A percentile compares a stretch with the other conserved stretches of the same genome.
Conservation (phyloP, 2,329 filamentous ascomycete genomes). For the Whalleya microplaca region DNA sequence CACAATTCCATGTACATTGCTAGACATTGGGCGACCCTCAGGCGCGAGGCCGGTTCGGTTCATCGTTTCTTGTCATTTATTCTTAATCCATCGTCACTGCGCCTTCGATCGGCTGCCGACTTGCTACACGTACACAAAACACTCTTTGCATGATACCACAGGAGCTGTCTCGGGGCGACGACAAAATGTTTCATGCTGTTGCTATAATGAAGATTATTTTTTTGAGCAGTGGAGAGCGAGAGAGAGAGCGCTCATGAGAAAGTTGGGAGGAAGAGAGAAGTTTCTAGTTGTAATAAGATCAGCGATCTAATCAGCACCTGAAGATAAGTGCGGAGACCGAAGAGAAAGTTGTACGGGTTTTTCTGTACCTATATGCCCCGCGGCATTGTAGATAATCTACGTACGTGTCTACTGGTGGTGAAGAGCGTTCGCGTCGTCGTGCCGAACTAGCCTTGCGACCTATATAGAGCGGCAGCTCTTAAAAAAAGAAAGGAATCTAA, state of each 20-base stretch:
- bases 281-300: neutral
- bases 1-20: conserved; percentile 15
- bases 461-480: conserved; percentile 1
- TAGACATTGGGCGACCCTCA: conserved; percentile 1
- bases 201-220: neutral
- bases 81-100: neutral
- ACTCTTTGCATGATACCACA: neutral
- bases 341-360: neutral
- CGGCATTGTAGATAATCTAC: neutral
- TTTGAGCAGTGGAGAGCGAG: neutral
- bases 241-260: neutral
- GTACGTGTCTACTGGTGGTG: neutral
- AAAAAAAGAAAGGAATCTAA: conserved; percentile 13
- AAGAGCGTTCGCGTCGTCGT: neutral
- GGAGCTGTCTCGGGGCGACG: neutral
- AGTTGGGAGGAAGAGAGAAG: neutral
- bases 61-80: neutral
- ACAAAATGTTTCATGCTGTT: neutral
- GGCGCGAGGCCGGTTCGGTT: neutral
- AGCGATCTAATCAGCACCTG: neutral
- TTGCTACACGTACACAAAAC: neutral
- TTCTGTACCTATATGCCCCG: neutral
- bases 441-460: neutral
- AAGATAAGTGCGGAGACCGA: neutral
- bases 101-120: neutral